phyloP scores from a whole-genome alignment of 2,329 filamentous ascomycete genomes.

The Fusarium napiforme region DNA sequence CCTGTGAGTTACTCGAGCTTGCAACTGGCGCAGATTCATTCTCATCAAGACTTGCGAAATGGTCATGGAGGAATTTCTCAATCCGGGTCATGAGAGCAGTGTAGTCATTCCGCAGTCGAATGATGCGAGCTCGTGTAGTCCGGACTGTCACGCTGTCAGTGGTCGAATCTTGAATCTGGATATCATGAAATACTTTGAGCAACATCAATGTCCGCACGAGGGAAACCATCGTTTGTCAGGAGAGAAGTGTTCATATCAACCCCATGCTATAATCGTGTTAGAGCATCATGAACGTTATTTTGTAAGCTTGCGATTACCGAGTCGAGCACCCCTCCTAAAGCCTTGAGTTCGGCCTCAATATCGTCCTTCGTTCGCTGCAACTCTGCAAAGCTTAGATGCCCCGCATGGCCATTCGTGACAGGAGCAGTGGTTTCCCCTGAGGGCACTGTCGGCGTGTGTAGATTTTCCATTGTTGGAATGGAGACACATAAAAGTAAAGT shows the following conservation, averaged over 20 bases:
- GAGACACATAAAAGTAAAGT: constrained; percentile 16
- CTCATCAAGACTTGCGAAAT: constrained; percentile 79
- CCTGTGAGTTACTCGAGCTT: constrained; percentile 37
- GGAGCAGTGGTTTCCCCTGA: constrained; percentile 79
- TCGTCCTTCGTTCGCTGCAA: constrained; percentile 86
- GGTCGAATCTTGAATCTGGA: constrained; percentile 32
- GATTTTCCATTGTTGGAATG: constrained; percentile 59
- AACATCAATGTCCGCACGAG: constrained; percentile 92
- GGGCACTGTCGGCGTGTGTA: constrained; percentile 69
- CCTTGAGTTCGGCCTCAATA: constrained; percentile 86
- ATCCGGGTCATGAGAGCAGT: constrained; percentile 86
- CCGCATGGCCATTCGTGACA: constrained; percentile 68
- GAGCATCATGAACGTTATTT: background rate
- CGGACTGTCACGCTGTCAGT: constrained; percentile 70
- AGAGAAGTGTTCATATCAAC: constrained; percentile 93
- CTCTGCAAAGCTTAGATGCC: constrained; percentile 77
- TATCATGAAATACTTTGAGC: constrained; percentile 75
- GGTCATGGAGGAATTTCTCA: constrained; percentile 87
- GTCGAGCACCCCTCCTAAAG: constrained; percentile 85
- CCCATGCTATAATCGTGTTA: constrained; percentile 72
- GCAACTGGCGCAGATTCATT: constrained; percentile 49
- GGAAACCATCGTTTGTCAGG: constrained; percentile 89
- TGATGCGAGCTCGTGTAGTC: constrained; percentile 91
- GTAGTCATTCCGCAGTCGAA: constrained; percentile 91
- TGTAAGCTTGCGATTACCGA: constrained; percentile 69